A percentile compares a stretch with the other conserved stretches of the same genome.
These are phyloP conservation scores for Cercospora sojina DNA, from an alignment of 2,329 filamentous ascomycete species.

Conservation along the genomic window DNA sequence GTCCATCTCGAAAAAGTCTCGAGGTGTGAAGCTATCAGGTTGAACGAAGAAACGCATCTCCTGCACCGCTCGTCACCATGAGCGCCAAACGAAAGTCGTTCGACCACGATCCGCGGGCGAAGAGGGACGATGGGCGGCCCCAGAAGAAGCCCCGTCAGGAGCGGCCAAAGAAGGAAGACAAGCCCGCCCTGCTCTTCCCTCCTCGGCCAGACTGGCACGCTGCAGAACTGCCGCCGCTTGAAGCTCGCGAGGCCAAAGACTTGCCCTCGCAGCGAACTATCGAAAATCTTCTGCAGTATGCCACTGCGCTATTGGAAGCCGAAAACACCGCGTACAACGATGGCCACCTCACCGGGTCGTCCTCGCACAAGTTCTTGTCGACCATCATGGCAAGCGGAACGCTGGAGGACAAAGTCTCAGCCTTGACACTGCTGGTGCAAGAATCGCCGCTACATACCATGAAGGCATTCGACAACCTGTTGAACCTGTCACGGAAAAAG, in stretches of 20 bases:
- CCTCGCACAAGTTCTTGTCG: conserved; percentile 92
- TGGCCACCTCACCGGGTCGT: conserved; percentile 71
- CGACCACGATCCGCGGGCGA: conserved; percentile 27
- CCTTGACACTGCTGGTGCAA: conserved; percentile 88
- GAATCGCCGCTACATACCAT: conserved; percentile 93
- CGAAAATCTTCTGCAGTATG: conserved; percentile 66
- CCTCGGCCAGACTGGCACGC: conserved; percentile 69
- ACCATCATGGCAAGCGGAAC: conserved; percentile 97
- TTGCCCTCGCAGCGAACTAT: conserved; percentile 53
- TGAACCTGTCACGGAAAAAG: conserved; percentile 84
- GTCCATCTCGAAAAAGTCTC: conserved; percentile 12
- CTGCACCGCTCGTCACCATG: conserved; percentile 27
- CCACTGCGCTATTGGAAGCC: conserved; percentile 69
- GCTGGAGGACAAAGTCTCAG: conserved; percentile 93
- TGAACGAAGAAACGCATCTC: background rate
- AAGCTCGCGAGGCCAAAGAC: conserved; percentile 46
- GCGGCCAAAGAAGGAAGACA: conserved; percentile 19
- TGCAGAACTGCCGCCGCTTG: conserved; percentile 55
- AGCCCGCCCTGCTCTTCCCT: conserved; percentile 44
- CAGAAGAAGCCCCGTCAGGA: conserved; percentile 35
- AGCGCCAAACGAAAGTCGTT: conserved; percentile 39
- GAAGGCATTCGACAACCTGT: conserved; percentile 81
- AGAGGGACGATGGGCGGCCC: conserved; percentile 21
- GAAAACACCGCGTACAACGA: conserved; percentile 75
- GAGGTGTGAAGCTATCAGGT: background rate